A percentile compares a stretch with the other conserved stretches of the same genome.
phyloP scores from a whole-genome alignment of 148 eudicot genomes.

The Amaranthus cruentus region DNA sequence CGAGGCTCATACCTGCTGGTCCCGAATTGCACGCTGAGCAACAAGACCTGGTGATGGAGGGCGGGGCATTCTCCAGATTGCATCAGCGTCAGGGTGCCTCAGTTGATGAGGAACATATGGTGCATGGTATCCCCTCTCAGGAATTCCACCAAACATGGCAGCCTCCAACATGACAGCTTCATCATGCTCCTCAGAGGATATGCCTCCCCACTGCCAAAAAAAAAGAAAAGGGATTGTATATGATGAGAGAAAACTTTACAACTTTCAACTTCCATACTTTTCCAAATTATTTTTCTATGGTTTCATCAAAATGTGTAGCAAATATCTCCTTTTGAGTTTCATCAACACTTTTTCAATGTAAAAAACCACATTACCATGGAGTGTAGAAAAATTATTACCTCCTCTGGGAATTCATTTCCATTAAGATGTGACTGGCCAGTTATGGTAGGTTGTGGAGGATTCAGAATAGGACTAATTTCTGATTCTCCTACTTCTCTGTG shows the following conservation, averaged over 20 bases:
- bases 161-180: slow-evolving; percentile 99
- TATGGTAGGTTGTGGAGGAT: slow-evolving; percentile 39
- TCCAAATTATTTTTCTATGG: not conserved
- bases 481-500: slow-evolving; percentile 37
- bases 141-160: slow-evolving; percentile 92
- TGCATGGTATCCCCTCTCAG: slow-evolving; percentile 51
- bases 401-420: slow-evolving; percentile 52
- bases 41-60: slow-evolving; percentile 82
- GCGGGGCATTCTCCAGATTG: slow-evolving; percentile 52
- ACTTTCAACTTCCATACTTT: not conserved
- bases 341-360: no score
- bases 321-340: not conserved
- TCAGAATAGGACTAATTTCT: slow-evolving; percentile 44
- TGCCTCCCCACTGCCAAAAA: slow-evolving; percentile 88
- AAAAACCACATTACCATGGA: not conserved
- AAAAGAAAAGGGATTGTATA: not conserved
- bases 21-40: slow-evolving; percentile 84
- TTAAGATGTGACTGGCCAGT: slow-evolving; percentile 28
- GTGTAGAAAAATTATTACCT: slow-evolving; percentile 37
- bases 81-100: slow-evolving; percentile 44
- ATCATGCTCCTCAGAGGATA: slow-evolving; percentile 91
- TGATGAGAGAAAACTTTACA: not conserved
- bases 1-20: slow-evolving; percentile 63
- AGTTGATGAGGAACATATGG: slow-evolving; percentile 57
- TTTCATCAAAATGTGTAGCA: not conserved